These are phyloP conservation scores for Macrolepiota fuliginosa DNA, from an alignment of 768 basidiomycete genomes.

Conservation along the genomic window DNA sequence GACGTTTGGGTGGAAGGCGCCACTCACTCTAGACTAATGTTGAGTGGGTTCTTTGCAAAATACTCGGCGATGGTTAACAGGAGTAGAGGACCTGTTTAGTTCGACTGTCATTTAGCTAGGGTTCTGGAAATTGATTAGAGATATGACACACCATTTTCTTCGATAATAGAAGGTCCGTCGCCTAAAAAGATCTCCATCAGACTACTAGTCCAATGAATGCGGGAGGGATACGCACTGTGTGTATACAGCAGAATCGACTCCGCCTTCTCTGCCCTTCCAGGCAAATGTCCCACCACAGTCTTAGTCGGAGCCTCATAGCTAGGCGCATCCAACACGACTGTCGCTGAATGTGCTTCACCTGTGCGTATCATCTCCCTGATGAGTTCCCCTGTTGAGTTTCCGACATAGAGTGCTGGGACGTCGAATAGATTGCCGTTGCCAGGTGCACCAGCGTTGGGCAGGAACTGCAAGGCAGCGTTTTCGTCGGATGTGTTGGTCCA, in stretches of 20 bases:
- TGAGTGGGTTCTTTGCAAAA: constrained; percentile 22
- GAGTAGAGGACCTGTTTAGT: constrained; percentile 23
- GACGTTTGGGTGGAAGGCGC: background rate
- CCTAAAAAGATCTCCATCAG: constrained; percentile 13
- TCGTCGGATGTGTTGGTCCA: constrained; percentile 28
- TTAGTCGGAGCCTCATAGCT: constrained; percentile 18
- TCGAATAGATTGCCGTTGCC: constrained; percentile 23
- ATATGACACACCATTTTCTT: constrained; percentile 25
- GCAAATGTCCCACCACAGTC: constrained; percentile 24
- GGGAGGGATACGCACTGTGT: constrained; percentile 19
- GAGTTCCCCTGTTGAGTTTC: constrained; percentile 26
- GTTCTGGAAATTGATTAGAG: background rate
- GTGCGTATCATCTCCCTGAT: constrained; percentile 21
- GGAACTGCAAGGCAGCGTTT: constrained; percentile 26
- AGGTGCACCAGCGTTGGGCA: constrained; percentile 26
- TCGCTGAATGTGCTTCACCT: constrained; percentile 21
- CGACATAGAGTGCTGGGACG: constrained; percentile 27
- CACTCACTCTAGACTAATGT: constrained; percentile 26
- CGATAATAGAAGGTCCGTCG: constrained; percentile 29
- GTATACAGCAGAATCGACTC: constrained; percentile 27
- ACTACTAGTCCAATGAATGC: background rate
- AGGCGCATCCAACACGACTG: constrained; percentile 29
- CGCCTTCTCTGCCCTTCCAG: constrained; percentile 18
- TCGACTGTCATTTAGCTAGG: background rate
- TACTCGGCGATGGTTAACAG: constrained; percentile 29